Evolutionary conservation across 345 rosid genomes (phyloP).

Genomic region (Leavenworthia alabamica): DNA sequence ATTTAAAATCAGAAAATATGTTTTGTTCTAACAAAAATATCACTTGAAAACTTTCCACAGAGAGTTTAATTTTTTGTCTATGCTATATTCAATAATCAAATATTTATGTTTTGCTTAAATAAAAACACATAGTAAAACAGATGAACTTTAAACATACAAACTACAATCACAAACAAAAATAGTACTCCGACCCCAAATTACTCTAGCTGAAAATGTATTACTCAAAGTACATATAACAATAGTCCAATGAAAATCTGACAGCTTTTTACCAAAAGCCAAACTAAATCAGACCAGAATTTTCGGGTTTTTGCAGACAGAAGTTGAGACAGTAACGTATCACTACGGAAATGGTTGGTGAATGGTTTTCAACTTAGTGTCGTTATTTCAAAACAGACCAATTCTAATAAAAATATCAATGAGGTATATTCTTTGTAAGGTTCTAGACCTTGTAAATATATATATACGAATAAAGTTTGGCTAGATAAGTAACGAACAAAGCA

Average conservation of each 20-base stretch:
- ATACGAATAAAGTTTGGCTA: slow-evolving; percentile 2
- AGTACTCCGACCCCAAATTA: background rate
- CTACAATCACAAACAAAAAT: background rate
- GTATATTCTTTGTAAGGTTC: slow-evolving; percentile 31
- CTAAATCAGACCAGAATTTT: slow-evolving; percentile 15
- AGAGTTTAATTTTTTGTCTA: too few relatives aligned
- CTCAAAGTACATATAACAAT: slow-evolving; percentile 8
- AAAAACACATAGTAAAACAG: background rate
- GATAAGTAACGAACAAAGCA: slow-evolving; percentile 27
- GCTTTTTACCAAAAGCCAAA: slow-evolving; percentile 16
- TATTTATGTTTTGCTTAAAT: too few relatives aligned
- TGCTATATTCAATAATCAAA: too few relatives aligned
- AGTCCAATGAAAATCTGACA: slow-evolving; percentile 21
- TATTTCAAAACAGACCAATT: slow-evolving; percentile 6
- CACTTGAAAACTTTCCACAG: too few relatives aligned
- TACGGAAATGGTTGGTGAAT: slow-evolving; percentile 11
- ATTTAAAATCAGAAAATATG: background rate
- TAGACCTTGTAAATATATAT: slow-evolving; percentile 1
- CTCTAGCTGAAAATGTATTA: background rate
- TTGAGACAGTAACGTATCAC: slow-evolving; percentile 26
- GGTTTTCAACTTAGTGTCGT: slow-evolving; percentile 23
- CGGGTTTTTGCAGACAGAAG: slow-evolving; percentile 20
- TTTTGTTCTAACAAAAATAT: too few relatives aligned
- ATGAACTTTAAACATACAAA: background rate
- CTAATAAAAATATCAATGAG: slow-evolving; percentile 21